A percentile compares a stretch with the other conserved stretches of the same genome.
phyloP scores from a whole-genome alignment of 352 stramenopile genomes.

The Phytophthora litchii region DNA sequence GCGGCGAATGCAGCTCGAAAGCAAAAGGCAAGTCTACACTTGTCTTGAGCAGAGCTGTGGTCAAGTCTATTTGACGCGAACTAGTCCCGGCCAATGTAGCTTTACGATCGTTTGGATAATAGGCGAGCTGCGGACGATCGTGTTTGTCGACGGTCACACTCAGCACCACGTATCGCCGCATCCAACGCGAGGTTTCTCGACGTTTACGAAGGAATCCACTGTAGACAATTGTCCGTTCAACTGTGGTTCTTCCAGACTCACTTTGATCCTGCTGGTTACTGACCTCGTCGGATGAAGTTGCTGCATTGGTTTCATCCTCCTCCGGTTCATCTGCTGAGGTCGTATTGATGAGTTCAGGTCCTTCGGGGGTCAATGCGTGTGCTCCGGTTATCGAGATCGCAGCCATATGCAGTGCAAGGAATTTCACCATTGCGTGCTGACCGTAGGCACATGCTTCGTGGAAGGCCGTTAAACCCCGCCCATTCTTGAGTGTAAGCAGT shows the following conservation, averaged over 20 bases:
- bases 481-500: constrained; percentile 62
- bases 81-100: constrained; percentile 43
- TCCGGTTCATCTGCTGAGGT: constrained; percentile 15
- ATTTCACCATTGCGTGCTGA: constrained; percentile 80
- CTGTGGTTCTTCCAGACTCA: neutral
- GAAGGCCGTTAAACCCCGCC: constrained; percentile 59
- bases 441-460: constrained; percentile 69
- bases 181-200: constrained; percentile 82
- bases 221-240: constrained; percentile 36
- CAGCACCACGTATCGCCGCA: constrained; percentile 78
- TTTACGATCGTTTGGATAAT: constrained; percentile 68
- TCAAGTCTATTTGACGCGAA: constrained; percentile 66
- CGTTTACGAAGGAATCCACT: constrained; percentile 75
- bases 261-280: constrained; percentile 21
- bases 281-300: neutral
- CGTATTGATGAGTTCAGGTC: neutral
- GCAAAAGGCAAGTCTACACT: constrained; percentile 76
- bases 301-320: constrained; percentile 1
- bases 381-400: constrained; percentile 2
- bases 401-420: constrained; percentile 36
- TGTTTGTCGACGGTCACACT: constrained; percentile 35
- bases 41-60: constrained; percentile 77
- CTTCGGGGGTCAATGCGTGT: neutral
- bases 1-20: constrained; percentile 92
- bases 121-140: constrained; percentile 58